A percentile compares a stretch with the other conserved stretches of the same genome.
Conservation (phyloP, 495 filamentous ascomycete genomes). For the Bacidia gigantensis region DNA sequence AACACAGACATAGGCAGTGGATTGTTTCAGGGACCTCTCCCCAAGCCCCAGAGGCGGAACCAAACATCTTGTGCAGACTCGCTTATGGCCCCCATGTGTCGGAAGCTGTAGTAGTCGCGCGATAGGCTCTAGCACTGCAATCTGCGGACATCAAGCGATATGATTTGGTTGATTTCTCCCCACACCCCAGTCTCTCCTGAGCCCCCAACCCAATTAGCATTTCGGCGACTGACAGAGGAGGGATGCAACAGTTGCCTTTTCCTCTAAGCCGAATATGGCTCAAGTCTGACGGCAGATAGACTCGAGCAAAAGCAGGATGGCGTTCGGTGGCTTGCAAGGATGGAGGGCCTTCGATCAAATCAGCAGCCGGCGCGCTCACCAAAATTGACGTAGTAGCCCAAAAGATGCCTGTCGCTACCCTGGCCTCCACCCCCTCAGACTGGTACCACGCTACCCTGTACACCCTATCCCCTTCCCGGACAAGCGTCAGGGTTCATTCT, state of each 20-base stretch:
- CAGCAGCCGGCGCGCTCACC: not conserved
- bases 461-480: not conserved
- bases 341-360: conserved; percentile 1
- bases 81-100: not conserved
- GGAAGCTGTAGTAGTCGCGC: not conserved
- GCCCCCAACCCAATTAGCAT: not conserved
- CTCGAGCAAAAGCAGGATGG: conserved; percentile 10
- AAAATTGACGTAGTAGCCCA: conserved; percentile 1
- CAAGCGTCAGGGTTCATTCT: conserved; percentile 4
- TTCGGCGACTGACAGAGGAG: not conserved
- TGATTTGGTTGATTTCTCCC: conserved; percentile 6
- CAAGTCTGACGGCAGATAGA: conserved; percentile 13
- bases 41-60: no score
- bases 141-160: not conserved
- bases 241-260: not conserved
- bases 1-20: no score
- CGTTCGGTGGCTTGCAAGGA: conserved; percentile 16
- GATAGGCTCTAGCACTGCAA: conserved; percentile 2
- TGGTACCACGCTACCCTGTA: not conserved
- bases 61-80: no score
- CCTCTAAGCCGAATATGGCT: not conserved
- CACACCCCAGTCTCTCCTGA: not conserved
- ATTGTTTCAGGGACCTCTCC: no score
- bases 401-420: not conserved
- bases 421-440: not conserved